phyloP scores from a whole-genome alignment of 441 rosid genomes.

The Raphanus hybrid region DNA sequence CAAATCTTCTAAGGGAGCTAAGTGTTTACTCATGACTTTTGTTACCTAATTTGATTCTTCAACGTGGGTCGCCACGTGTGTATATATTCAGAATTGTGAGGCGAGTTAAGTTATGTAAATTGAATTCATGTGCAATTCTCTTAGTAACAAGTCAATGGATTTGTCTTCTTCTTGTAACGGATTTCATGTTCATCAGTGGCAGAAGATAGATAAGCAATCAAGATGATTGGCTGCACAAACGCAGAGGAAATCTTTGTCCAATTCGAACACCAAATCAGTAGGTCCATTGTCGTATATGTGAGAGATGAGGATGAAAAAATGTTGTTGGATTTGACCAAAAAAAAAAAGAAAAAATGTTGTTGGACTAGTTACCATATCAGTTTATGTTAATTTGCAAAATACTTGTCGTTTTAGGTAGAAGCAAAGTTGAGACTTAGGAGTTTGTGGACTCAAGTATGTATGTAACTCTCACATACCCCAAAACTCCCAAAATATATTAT shows the following conservation, averaged over 20 bases:
- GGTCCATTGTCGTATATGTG: neutral
- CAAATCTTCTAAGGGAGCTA: neutral
- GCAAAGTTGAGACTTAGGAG: neutral
- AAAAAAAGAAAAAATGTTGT: no score
- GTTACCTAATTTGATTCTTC: no score
- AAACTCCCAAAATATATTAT: neutral
- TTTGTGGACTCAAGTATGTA: neutral
- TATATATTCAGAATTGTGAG: neutral
- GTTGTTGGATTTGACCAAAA: no score
- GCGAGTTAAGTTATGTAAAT: neutral
- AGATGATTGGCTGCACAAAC: neutral
- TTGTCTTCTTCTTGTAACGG: neutral
- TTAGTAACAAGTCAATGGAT: neutral
- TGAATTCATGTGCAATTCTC: neutral
- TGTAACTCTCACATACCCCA: neutral
- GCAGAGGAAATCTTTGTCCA: neutral
- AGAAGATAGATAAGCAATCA: neutral
- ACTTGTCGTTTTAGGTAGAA: neutral
- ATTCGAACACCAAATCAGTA: neutral
- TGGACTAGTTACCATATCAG: neutral
- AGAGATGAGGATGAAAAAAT: no score
- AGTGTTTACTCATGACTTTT: neutral
- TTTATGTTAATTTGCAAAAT: no score
- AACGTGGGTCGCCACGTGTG: neutral
- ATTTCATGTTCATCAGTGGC: neutral